phyloP scores from a whole-genome alignment of 2,329 filamentous ascomycete genomes.

The Colletotrichum sp. region DNA sequence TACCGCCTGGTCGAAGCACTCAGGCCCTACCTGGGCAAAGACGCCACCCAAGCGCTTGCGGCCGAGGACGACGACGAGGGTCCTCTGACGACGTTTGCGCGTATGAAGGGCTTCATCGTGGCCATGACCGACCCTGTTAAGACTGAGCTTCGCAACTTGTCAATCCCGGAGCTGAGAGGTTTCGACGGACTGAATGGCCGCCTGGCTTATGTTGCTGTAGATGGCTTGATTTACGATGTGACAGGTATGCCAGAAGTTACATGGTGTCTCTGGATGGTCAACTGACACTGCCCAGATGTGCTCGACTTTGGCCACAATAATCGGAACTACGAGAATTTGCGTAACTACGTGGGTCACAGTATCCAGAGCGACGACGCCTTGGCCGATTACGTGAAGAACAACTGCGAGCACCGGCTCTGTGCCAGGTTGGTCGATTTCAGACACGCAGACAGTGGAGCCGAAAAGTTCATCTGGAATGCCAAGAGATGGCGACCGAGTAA shows the following conservation, averaged over 20 bases:
- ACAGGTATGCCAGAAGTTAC: constrained; percentile 3
- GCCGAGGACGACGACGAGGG: not conserved
- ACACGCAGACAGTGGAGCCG: not conserved
- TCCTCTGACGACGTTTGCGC: not conserved
- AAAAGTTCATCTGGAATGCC: not conserved
- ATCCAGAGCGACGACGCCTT: not conserved
- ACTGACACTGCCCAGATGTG: not conserved
- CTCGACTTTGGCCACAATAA: not conserved
- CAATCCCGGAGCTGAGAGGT: not conserved
- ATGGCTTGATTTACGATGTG: constrained; percentile 15
- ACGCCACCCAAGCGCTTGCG: not conserved
- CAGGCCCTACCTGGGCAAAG: not conserved
- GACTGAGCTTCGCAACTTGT: not conserved
- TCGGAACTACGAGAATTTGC: not conserved
- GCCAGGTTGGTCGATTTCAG: not conserved
- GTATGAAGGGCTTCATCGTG: not conserved
- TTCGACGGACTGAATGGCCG: not conserved
- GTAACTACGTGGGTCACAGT: not conserved
- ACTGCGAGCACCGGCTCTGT: not conserved
- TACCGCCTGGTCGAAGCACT: not conserved
- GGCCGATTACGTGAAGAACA: not conserved
- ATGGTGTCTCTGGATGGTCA: not conserved
- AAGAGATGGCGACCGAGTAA: not conserved
- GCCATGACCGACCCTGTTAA: not conserved
- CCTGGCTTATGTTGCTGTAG: constrained; percentile 1